A percentile compares a stretch with the other conserved stretches of the same genome.
These are phyloP conservation scores for Parmelia sp. DNA, from an alignment of 495 filamentous ascomycete genomes.

Conservation along the genomic window DNA sequence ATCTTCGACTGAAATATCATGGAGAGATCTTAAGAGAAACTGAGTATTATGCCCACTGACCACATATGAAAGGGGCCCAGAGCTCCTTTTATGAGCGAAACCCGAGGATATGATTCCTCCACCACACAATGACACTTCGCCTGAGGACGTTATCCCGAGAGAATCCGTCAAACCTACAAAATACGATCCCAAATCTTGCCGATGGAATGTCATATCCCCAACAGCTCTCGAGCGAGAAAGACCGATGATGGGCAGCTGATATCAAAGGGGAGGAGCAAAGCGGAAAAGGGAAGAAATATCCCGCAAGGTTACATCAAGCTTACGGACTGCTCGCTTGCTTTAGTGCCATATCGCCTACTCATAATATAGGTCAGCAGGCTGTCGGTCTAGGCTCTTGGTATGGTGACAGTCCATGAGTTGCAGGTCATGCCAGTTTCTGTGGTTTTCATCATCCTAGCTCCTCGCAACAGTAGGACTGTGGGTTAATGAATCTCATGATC, in stretches of 20 bases:
- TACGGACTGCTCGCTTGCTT: not conserved
- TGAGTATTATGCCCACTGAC: not conserved
- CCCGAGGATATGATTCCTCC: not conserved
- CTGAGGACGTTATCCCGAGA: not conserved
- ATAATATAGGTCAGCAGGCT: not conserved
- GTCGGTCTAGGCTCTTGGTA: not conserved
- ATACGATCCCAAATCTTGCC: too few relatives aligned
- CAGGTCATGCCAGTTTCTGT: not conserved
- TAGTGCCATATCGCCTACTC: not conserved
- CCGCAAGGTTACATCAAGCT: not conserved
- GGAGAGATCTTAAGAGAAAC: not conserved
- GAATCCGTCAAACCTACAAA: not conserved
- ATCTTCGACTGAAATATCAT: not conserved
- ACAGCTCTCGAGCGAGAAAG: not conserved
- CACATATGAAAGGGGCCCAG: not conserved
- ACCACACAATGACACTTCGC: not conserved
- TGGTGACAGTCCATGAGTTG: not conserved
- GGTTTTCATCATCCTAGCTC: not conserved
- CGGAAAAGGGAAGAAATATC: not conserved
- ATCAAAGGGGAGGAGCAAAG: not conserved
- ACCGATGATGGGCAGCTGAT: not conserved
- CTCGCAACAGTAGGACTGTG: too few relatives aligned
- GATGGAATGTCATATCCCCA: too few relatives aligned
- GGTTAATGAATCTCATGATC: too few relatives aligned
- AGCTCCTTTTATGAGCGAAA: not conserved